These are phyloP conservation scores for Halophytophthora batemanensis DNA, from an alignment of 352 stramenopile species.

Conservation along the genomic window DNA sequence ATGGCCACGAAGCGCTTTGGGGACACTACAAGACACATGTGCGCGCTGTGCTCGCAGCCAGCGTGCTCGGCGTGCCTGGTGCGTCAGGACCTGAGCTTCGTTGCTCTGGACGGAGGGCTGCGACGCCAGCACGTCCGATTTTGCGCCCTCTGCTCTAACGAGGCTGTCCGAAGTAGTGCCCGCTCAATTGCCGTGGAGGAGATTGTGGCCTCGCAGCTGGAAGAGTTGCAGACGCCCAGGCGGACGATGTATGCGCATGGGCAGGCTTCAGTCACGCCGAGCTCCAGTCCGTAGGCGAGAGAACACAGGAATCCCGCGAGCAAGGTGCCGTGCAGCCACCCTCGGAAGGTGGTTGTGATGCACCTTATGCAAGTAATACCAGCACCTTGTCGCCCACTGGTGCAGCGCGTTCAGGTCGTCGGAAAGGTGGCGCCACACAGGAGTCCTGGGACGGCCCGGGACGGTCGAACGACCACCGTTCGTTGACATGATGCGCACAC, in stretches of 20 bases:
- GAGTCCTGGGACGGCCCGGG: no score
- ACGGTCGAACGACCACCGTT: no score
- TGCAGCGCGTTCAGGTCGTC: no score
- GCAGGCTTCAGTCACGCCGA: conserved; percentile 4
- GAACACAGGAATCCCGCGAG: no score
- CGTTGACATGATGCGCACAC: no score
- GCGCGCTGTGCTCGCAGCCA: conserved; percentile 17
- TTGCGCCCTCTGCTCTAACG: conserved; percentile 8
- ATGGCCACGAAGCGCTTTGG: conserved; percentile 5
- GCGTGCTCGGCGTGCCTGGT: conserved; percentile 22
- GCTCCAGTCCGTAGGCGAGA: not conserved
- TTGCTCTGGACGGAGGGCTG: conserved; percentile 11
- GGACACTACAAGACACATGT: conserved; percentile 13
- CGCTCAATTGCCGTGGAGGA: conserved; percentile 11
- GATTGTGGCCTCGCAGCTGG: not conserved
- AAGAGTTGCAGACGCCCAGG: conserved; percentile 14
- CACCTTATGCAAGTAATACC: no score
- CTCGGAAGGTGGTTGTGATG: no score
- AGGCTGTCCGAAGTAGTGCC: conserved; percentile 11
- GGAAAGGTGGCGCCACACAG: no score
- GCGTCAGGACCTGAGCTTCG: conserved; percentile 18
- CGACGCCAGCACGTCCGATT: conserved; percentile 19
- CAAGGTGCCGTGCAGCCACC: no score
- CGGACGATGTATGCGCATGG: conserved; percentile 1
- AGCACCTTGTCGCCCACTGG: no score